A percentile compares a stretch with the other conserved stretches of the same genome.
phyloP scores from a whole-genome alignment of 2,329 filamentous ascomycete species.

The Talaromyces marneffei region DNA sequence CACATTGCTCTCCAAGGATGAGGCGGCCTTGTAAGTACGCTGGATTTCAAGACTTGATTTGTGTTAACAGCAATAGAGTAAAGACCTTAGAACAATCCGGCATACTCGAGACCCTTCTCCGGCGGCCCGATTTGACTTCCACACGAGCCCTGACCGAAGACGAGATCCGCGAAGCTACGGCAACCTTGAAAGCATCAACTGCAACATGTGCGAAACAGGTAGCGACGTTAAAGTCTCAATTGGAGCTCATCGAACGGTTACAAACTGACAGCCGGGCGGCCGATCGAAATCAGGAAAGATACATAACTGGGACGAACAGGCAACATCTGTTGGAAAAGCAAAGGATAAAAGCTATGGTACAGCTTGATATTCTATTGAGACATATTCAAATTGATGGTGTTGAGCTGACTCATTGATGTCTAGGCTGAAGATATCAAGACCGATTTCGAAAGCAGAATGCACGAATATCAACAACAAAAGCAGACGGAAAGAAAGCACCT shows the following conservation, averaged over 20 bases:
- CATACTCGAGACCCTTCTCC: slow-evolving; percentile 25
- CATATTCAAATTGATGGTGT: background rate
- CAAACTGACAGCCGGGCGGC: slow-evolving; percentile 21
- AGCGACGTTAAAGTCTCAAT: slow-evolving; percentile 28
- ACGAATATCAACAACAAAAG: slow-evolving; percentile 26
- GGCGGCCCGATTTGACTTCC: slow-evolving; percentile 23
- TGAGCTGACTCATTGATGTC: slow-evolving; percentile 16
- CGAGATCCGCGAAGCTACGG: slow-evolving; percentile 33
- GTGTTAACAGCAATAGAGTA: slow-evolving; percentile 11
- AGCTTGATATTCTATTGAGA: background rate
- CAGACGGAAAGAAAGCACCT: slow-evolving; percentile 29
- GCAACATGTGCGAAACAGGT: slow-evolving; percentile 30
- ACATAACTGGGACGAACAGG: slow-evolving; percentile 27
- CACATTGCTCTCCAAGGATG: slow-evolving; percentile 37
- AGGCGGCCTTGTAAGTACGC: slow-evolving; percentile 29
- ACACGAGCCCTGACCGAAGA: slow-evolving; percentile 36
- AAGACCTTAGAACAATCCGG: slow-evolving; percentile 30
- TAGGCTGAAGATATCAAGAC: slow-evolving; percentile 33
- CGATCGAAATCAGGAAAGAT: slow-evolving; percentile 21
- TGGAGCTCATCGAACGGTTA: slow-evolving; percentile 25
- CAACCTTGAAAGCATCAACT: slow-evolving; percentile 34
- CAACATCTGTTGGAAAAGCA: slow-evolving; percentile 34
- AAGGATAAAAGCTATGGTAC: slow-evolving; percentile 29
- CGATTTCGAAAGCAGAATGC: slow-evolving; percentile 29
- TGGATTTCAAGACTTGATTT: background rate